These are phyloP conservation scores for Pleurotus salmoneostramineus DNA, from an alignment of 768 basidiomycete genomes.

Conservation along the genomic window DNA sequence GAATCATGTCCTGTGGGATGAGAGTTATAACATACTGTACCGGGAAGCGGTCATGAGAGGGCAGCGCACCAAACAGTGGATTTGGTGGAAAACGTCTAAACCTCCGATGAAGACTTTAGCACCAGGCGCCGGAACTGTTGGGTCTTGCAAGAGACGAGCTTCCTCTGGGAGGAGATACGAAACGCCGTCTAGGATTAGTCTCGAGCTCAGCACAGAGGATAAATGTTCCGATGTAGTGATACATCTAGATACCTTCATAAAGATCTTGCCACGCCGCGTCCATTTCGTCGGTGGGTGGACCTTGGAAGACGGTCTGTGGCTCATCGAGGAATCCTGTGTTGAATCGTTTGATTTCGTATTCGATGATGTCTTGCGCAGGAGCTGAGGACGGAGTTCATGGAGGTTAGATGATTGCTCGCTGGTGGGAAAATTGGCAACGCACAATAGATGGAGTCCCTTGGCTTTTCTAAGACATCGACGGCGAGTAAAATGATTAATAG, in stretches of 20 bases:
- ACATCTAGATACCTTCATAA: not conserved
- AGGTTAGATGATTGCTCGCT: not conserved
- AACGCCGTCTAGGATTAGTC: not conserved
- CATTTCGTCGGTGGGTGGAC: not conserved
- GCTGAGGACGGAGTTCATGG: too few relatives aligned
- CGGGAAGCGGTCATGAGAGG: not conserved
- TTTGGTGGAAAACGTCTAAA: slow-evolving; percentile 22
- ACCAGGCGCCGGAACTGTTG: not conserved
- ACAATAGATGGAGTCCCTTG: not conserved
- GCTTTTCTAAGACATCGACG: not conserved
- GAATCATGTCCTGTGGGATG: slow-evolving; percentile 15
- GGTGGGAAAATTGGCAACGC: not conserved
- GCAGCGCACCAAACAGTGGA: slow-evolving; percentile 21
- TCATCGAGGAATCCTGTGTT: slow-evolving; percentile 6
- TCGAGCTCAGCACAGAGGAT: not conserved
- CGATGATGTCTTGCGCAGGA: slow-evolving; percentile 13
- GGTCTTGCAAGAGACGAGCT: not conserved
- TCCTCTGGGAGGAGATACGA: not conserved
- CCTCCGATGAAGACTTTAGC: slow-evolving; percentile 14
- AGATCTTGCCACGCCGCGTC: slow-evolving; percentile 2
- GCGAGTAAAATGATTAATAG: not conserved
- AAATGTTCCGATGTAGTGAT: not conserved
- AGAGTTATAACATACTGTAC: not conserved
- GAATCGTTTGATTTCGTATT: slow-evolving; percentile 13
- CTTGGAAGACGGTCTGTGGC: not conserved